Base-by-base conservation (phyloP, 2,329 filamentous ascomycete genomes). In the Nothophoma quercina region DNA sequence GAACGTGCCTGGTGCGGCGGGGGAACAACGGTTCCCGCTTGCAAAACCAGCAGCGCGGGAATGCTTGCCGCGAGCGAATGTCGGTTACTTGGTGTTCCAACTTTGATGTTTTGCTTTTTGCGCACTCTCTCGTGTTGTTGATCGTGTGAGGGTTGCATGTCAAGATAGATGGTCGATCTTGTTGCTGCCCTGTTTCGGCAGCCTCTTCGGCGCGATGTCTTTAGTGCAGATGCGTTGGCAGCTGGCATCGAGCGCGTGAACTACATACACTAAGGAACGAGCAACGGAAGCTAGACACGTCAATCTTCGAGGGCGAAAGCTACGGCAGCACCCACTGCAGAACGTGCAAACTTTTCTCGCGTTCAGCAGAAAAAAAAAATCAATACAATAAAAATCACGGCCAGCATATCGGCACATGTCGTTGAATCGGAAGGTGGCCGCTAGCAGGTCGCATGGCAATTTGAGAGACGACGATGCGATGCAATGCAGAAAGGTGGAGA, bases 281-380 rank as follows among this genome's bases (percentile, higher is more conserved):
- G 28, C 42, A 40, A 43, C 44, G 47, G 56, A 43, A 53, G 51
- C 57, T 60, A 60, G 59, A 59, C 59, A 62, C 57, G 59, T 62
- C 59, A 41, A 41, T 46, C 30, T 36, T 35, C 32, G 21, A 34
- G 32, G 34, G 16, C 23, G 15, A 36, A 36, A 44, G 44, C 36
- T 28, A 54, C 45, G 50, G 55, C 42, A 30, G 39, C 45, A 29
- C 42, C 36, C 36, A 42, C 18, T 19, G 30, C 15, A 39, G 18
- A 36, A 26, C 26, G 26, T 44, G 45, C 42, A 39, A 23, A 7
- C 21, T 15, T 26, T 25, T 22, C 40, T 38, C 25, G 32, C n/a
- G 40, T 26, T 28, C 25, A 33, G 25, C 26, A 21, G 21, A 36
- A 5, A 4, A 15, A 9, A 12, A 19, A 15, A 22, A 34, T 28